Evolutionary conservation across 2,329 filamentous ascomycete species (phyloP).

Genomic region (Verticillium dahliae): DNA sequence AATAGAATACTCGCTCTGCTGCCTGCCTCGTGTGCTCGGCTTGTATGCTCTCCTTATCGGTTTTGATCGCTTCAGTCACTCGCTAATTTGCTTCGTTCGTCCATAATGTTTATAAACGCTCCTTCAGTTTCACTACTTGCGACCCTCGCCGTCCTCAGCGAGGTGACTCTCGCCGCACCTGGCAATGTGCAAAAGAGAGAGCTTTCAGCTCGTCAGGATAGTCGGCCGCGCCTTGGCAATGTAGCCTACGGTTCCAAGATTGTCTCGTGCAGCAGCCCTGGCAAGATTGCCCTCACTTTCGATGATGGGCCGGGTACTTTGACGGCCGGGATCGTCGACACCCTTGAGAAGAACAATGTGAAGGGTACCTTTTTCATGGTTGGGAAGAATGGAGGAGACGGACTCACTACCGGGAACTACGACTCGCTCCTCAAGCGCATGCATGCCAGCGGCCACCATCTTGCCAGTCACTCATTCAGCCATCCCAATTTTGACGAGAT

Average conservation of each 20-base stretch:
- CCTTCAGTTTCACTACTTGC: constrained; percentile 8
- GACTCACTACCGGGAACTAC: constrained; percentile 27
- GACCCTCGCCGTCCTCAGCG: constrained; percentile 6
- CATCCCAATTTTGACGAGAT: constrained; percentile 34
- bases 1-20: not conserved
- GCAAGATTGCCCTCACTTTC: constrained; percentile 28
- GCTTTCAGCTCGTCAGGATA: constrained; percentile 7
- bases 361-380: constrained; percentile 31
- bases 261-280: constrained; percentile 20
- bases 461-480: constrained; percentile 42
- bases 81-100: not conserved
- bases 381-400: constrained; percentile 23
- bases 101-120: constrained; percentile 11
- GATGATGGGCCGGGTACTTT: constrained; percentile 29
- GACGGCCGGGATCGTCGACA: constrained; percentile 25
- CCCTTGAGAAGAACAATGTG: constrained; percentile 22
- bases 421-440: constrained; percentile 34
- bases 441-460: constrained; percentile 36
- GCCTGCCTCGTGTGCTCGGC: not conserved
- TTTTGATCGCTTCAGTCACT: not conserved
- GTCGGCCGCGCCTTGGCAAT: constrained; percentile 19
- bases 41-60: not conserved
- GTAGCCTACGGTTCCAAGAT: constrained; percentile 27
- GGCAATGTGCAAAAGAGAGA: constrained; percentile 2
- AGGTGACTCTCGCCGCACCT: constrained; percentile 4